Evolutionary conservation across 176 grass and related monocot genomes (phyloP).

Genomic region (Aegilops longissima): DNA sequence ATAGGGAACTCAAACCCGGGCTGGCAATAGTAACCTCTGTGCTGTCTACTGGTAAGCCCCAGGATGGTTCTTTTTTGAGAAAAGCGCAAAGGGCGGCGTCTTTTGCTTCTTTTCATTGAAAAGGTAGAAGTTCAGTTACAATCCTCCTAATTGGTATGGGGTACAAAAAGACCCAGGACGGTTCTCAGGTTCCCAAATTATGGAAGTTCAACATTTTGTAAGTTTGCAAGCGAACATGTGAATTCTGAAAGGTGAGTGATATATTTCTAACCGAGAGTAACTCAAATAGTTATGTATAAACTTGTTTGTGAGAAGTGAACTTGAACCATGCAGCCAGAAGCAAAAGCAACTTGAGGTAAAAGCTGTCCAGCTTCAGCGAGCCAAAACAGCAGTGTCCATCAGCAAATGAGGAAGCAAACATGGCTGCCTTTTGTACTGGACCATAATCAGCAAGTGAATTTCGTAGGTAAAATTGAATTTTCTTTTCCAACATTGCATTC

Average conservation of each 20-base stretch:
- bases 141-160: too few relatives aligned
- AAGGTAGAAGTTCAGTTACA: too few relatives aligned
- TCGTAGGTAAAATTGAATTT: not conserved
- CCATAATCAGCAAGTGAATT: not conserved
- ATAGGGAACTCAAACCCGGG: too few relatives aligned
- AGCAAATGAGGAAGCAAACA: not conserved
- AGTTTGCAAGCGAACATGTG: not conserved
- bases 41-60: too few relatives aligned
- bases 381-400: not conserved
- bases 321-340: not conserved
- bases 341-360: not conserved
- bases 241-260: not conserved
- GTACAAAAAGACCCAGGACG: too few relatives aligned
- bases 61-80: too few relatives aligned
- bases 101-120: too few relatives aligned
- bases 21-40: too few relatives aligned
- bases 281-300: not conserved
- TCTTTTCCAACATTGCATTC: not conserved
- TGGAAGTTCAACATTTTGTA: not conserved
- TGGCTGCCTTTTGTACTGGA: not conserved
- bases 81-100: too few relatives aligned
- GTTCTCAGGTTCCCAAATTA: not conserved
- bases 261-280: not conserved
- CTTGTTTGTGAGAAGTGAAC: not conserved
- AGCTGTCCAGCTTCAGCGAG: not conserved